Evolutionary conservation across 1,284 basidiomycete species (phyloP), one percentile per base, ranked within the genome.

Genomic region (Ustilago shanxiensis): DNA sequence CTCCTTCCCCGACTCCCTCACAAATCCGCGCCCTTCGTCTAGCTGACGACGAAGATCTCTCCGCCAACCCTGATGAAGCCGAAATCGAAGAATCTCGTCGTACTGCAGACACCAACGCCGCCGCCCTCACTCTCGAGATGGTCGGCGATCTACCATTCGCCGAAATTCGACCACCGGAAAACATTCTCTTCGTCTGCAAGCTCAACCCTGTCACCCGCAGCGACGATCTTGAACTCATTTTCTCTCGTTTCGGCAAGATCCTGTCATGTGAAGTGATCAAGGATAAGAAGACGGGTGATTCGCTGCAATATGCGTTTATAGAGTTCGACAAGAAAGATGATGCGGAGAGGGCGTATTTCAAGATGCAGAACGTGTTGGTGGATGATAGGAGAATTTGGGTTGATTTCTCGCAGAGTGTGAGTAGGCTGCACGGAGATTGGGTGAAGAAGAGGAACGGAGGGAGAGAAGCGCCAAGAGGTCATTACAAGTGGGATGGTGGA

Each of bases 281-380:
- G 60, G 96, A 99, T 86, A 95, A 95, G 86, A 93, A 92, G 87
- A 95, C 95, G 6, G 95, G 96, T 0, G 97, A 99, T 86, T 94
- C 93, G 47, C 87, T 99, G 69, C 96, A 99, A 86, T 99, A 99
- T 86, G 96, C 97, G 1, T 99, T 99, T 84, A 95, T 99, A 82
- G 97, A 99, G 87, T 99, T 98, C 87, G 95, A 97, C 85, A 92
- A 93, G 86, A 88, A 92, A 53, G 93, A 95, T 67, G 92, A 95
- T 47, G 95, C 96, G 1, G 96, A 99, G 86, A 91, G 77, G 91
- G 96, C 95, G 16, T 99, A 99, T 87, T 95, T 98, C 88, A 99
- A 98, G 87, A 99, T 99, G 96, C 96, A 99, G 86, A 98, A 98
- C 83, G 96, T 99, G 0, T 88, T 99, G 9, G 93, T 99, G n/a